These are phyloP conservation scores for Jatropha multifida DNA, from an alignment of 441 rosid species.

Conservation along the genomic window DNA sequence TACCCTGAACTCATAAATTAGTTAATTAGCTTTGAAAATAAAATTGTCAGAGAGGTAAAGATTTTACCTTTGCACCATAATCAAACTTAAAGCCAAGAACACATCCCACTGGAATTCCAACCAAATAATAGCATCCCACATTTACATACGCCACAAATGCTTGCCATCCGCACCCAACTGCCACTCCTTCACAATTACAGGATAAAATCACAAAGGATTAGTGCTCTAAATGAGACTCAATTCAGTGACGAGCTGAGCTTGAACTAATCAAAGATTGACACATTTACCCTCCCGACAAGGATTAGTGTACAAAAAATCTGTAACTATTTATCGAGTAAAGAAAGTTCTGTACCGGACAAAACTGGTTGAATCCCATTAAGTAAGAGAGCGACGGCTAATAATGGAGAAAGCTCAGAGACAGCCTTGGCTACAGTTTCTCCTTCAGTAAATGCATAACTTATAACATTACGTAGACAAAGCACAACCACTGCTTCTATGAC, in stretches of 20 bases:
- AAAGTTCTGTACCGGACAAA: slow-evolving; percentile 41
- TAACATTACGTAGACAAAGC: slow-evolving; percentile 41
- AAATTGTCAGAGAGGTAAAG: background rate
- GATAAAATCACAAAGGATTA: no score
- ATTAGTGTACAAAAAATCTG: no score
- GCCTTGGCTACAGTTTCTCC: slow-evolving; percentile 50
- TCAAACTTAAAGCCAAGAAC: slow-evolving; percentile 43
- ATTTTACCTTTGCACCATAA: slow-evolving; percentile 43
- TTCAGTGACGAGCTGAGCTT: no score
- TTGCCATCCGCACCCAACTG: slow-evolving; percentile 51
- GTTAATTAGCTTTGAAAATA: no score
- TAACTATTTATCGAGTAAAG: no score
- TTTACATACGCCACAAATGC: slow-evolving; percentile 32
- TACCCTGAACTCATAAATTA: slow-evolving; percentile 37
- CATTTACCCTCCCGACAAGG: no score
- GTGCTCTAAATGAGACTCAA: no score
- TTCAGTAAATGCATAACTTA: slow-evolving; percentile 51
- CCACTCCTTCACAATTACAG: slow-evolving; percentile 30
- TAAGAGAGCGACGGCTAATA: slow-evolving; percentile 43
- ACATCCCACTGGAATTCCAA: slow-evolving; percentile 53
- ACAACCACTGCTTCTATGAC: slow-evolving; percentile 36
- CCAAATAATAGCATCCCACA: slow-evolving; percentile 29
- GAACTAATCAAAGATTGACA: no score
- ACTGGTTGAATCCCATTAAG: slow-evolving; percentile 66
- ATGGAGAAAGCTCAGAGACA: slow-evolving; percentile 50